Evolutionary conservation across 1,139 yeast species (phyloP).

Genomic region (Candida mesenterica): DNA sequence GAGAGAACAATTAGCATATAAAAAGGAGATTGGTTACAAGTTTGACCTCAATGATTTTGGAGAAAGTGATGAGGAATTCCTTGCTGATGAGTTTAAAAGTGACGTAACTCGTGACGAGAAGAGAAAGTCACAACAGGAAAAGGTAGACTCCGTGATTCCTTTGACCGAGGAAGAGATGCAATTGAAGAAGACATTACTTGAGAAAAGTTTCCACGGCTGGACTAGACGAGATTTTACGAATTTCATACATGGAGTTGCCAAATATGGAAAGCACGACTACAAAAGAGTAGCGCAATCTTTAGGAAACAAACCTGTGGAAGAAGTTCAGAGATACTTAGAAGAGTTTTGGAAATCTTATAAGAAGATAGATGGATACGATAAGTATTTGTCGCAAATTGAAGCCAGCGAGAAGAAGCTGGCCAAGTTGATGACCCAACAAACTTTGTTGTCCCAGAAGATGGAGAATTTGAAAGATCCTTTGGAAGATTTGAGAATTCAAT

Average conservation of each 20-base stretch:
- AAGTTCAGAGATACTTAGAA: constrained; percentile 64
- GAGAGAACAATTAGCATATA: constrained; percentile 74
- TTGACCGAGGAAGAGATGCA: constrained; percentile 73
- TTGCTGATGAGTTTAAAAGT: constrained; percentile 47
- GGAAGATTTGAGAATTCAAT: constrained; percentile 70
- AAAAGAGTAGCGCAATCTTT: constrained; percentile 62
- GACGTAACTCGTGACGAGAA: constrained; percentile 41
- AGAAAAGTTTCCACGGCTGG: constrained; percentile 77
- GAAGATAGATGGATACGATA: constrained; percentile 81
- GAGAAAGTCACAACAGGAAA: constrained; percentile 56
- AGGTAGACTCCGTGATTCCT: constrained; percentile 68
- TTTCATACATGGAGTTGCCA: constrained; percentile 78
- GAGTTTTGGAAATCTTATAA: constrained; percentile 74
- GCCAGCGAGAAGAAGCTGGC: constrained; percentile 80
- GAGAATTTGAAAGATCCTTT: constrained; percentile 65
- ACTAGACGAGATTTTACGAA: constrained; percentile 85
- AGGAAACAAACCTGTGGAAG: constrained; percentile 68
- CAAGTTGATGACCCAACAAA: constrained; percentile 63
- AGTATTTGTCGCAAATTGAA: constrained; percentile 82
- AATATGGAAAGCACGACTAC: constrained; percentile 66
- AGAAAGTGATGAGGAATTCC: constrained; percentile 55
- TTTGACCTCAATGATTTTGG: constrained; percentile 57
- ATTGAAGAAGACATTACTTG: constrained; percentile 58
- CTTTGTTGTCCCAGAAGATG: constrained; percentile 62
- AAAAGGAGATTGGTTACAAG: constrained; percentile 69